Evolutionary conservation across 768 basidiomycete genomes (phyloP), one percentile per base, ranked within the genome.

Genomic region (Pisolithus sp.): DNA sequence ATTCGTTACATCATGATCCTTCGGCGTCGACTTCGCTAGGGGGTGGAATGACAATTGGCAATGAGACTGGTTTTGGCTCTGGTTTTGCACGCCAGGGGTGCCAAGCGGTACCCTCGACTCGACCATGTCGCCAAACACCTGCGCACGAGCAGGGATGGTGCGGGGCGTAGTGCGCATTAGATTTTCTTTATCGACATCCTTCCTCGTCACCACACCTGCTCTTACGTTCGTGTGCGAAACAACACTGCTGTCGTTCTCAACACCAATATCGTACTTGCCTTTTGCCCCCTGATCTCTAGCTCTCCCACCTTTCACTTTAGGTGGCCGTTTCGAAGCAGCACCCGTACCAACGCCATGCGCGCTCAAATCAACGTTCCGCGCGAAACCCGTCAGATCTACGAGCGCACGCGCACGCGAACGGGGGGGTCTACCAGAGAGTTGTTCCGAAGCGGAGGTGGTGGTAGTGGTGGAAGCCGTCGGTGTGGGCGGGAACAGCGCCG

Each of bases 361-460:
- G 13, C 57, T 52, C 0, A 65, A 46, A 45, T 67, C 67, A 46
- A 65, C 65, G 26, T 70, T 68, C 42, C 62, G 64, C 52, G 65
- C 59, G 20, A 70, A 59, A 6, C 67, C 66, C 5, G 74, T 76
- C 24, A 76, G 57, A 49, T 78, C 75, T 9, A 61, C 67, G 8
- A 78, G 61, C 21, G 68, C 71, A 17, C 68, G 66, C 18, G 50
- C 63, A 10, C 60, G 66, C 17, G 62, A 56, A 43, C 66, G 66
- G 0, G 67, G 49, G 5, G 65, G 67, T 36, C 53, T 68, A 23
- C 65, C 67, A 2, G 65, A 61, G 20, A 66, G 26, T 38, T 63
- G 63, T 46, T 62, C 62, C 36, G 57, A 50, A 13, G 15, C 41
- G 1, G 52, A 47, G 31, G 53, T 45, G 44, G 53, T 48, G n/a